A percentile compares a stretch with the other conserved stretches of the same genome.
These are phyloP conservation scores for Mucor velutinosus DNA, from an alignment of 371 early-diverging fungal genomes.

Conservation along the genomic window DNA sequence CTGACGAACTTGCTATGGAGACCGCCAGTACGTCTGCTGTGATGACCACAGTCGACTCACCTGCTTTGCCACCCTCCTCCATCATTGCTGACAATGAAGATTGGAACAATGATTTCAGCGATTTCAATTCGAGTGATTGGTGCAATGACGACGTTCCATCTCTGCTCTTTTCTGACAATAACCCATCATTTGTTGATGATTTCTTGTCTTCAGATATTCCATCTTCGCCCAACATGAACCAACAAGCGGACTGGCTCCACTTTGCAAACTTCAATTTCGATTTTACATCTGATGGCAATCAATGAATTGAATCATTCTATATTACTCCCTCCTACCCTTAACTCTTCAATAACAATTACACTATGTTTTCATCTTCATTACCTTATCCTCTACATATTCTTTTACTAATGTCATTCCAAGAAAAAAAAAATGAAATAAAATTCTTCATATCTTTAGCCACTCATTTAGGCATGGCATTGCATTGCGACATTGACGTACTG, in stretches of 20 bases:
- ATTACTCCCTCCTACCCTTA: background rate
- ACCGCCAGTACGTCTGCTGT: background rate
- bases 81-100: background rate
- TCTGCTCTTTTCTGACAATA: slow-evolving; percentile 5
- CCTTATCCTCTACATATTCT: background rate
- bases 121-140: slow-evolving; percentile 1
- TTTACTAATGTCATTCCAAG: background rate
- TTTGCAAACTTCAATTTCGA: slow-evolving; percentile 40
- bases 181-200: slow-evolving; percentile 3
- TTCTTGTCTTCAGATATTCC: slow-evolving; percentile 20
- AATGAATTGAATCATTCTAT: background rate
- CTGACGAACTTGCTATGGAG: slow-evolving; percentile 1
- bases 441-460: background rate
- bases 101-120: background rate
- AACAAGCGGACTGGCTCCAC: slow-evolving; percentile 32
- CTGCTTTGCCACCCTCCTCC: slow-evolving; percentile 3
- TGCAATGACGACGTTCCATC: slow-evolving; percentile 24
- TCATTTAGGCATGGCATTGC: too few species aligned
- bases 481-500: too few species aligned
- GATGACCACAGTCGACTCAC: background rate
- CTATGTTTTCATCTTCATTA: background rate
- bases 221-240: slow-evolving; percentile 8
- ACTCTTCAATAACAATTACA: background rate
- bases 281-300: slow-evolving; percentile 14
- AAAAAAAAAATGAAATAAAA: background rate